These are phyloP conservation scores for Skeletonema marinoi DNA, from an alignment of 108 stramenopile genomes.

Conservation along the genomic window DNA sequence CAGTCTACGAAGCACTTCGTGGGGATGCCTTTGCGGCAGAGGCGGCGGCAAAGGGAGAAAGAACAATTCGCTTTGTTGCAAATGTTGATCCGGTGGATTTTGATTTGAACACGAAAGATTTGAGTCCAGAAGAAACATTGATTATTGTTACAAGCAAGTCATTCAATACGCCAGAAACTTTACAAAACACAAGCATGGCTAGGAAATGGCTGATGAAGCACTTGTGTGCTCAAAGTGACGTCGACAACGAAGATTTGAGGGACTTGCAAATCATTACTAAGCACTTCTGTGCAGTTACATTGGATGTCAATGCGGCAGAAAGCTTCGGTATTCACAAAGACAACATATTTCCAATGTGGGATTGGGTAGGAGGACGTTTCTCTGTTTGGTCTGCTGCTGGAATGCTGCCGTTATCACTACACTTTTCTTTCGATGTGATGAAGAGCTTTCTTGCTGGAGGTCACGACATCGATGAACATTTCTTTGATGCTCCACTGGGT, in stretches of 20 bases:
- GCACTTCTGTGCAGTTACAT: conserved; percentile 89
- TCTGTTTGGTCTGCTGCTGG: conserved; percentile 85
- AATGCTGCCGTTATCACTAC: conserved; percentile 89
- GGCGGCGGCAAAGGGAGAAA: conserved; percentile 60
- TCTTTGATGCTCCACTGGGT: conserved; percentile 90
- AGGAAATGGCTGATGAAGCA: conserved; percentile 71
- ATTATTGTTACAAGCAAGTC: conserved; percentile 84
- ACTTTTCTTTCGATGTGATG: conserved; percentile 86
- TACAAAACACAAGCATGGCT: conserved; percentile 82
- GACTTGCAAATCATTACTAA: conserved; percentile 57
- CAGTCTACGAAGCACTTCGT: conserved; percentile 91
- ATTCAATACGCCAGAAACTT: conserved; percentile 87
- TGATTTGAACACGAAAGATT: conserved; percentile 63
- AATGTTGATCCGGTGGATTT: conserved; percentile 99
- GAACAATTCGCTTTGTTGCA: conserved; percentile 87
- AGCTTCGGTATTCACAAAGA: conserved; percentile 79
- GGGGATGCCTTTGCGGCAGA: conserved; percentile 57
- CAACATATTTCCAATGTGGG: conserved; percentile 95
- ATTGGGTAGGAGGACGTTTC: conserved; percentile 98
- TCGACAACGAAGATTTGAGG: conserved; percentile 12
- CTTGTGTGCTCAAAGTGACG: conserved; percentile 29
- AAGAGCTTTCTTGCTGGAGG: conserved; percentile 90
- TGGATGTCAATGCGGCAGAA: conserved; percentile 15
- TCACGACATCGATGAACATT: conserved; percentile 98
- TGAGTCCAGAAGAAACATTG: conserved; percentile 74